Conservation (phyloP, 2,329 filamentous ascomycete species). For the Aspergillus fijiensis region DNA sequence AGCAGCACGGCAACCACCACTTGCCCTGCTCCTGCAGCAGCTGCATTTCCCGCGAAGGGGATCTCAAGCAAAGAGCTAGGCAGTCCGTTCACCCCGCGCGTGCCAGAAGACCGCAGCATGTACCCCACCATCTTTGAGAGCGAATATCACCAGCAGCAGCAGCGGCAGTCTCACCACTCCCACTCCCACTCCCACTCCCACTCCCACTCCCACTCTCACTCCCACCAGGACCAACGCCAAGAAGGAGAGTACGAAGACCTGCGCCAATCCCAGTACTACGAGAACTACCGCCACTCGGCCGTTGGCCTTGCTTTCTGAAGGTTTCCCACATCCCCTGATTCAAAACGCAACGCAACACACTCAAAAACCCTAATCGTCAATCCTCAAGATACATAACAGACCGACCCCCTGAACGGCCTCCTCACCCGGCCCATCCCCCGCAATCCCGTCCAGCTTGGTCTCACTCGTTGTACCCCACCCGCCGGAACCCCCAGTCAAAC, state of each 20-base stretch:
- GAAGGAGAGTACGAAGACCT: constrained; percentile 14
- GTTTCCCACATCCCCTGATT: too few species aligned
- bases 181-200: constrained; percentile 4
- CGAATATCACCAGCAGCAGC: constrained; percentile 17
- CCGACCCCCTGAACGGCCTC: too few species aligned
- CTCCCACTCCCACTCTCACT: neutral
- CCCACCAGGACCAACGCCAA: constrained; percentile 18
- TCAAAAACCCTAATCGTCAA: too few species aligned
- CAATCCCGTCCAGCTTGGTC: too few species aligned
- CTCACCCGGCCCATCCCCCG: too few species aligned
- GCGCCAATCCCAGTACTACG: constrained; percentile 10
- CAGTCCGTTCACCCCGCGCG: constrained; percentile 1
- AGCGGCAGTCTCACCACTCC: neutral
- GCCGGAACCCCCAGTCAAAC: too few species aligned
- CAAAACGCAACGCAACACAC: too few species aligned
- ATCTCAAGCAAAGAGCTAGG: neutral
- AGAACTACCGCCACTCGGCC: constrained; percentile 23
- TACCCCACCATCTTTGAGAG: constrained; percentile 18
- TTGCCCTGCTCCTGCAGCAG: constrained; percentile 14
- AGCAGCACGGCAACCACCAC: constrained; percentile 23
- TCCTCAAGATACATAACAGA: too few species aligned
- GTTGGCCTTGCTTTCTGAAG: constrained; percentile 36
- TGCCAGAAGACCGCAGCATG: constrained; percentile 17
- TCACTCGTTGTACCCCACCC: too few species aligned
- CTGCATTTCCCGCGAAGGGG: constrained; percentile 14